Evolutionary conservation across 768 basidiomycete species (phyloP), one percentile per base, ranked within the genome.

Genomic region (Termitomyces sp.): DNA sequence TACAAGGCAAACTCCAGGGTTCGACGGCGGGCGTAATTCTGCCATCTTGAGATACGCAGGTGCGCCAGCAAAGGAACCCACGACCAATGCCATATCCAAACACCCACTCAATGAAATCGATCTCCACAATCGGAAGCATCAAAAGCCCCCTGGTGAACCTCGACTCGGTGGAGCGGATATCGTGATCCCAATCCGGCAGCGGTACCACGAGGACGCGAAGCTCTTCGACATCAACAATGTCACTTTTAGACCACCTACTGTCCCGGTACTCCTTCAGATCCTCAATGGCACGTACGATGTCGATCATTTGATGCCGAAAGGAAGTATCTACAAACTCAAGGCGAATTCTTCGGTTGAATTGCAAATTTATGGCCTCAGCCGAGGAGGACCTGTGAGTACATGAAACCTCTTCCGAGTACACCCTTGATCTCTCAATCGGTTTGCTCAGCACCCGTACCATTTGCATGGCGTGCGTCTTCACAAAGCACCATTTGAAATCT

Each of bases 401-500:
- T 30, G 9, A 14, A 14, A 13, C 16, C 13, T 24, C 11, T 24
- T 22, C 11, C 16, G 18, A 14, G 32, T 33, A 13, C 67, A 65
- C 30, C 6, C 35, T 66, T 4, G 6, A 20, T 33, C 35, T 18
- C 26, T 54, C 11, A 11, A 50, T 54, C n/a, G n/a, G n/a, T 33
- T 46, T 53, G 16, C 3, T 2, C 11, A 71, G 66, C 69, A 68
- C 53, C 69, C 68, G 8, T 68, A 68, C 66, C 68, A 71, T 65
- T 54, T 71, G 43, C 71, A 71, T 58, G 71, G 71, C 2, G 71
- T 71, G 56, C n/a, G 67, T 46, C 20, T 2, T 52, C 48, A 33
- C 30, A 20, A 6, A 48, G 10, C 24, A 26, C 3, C 36, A 10
- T 50, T 28, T 2, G 20, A 45, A 3, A 24, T 10, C 5, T 8